Evolutionary conservation across 2,329 filamentous ascomycete genomes (phyloP), one percentile per base, ranked within the genome.

Genomic region (Neopestalotiopsis sp.): DNA sequence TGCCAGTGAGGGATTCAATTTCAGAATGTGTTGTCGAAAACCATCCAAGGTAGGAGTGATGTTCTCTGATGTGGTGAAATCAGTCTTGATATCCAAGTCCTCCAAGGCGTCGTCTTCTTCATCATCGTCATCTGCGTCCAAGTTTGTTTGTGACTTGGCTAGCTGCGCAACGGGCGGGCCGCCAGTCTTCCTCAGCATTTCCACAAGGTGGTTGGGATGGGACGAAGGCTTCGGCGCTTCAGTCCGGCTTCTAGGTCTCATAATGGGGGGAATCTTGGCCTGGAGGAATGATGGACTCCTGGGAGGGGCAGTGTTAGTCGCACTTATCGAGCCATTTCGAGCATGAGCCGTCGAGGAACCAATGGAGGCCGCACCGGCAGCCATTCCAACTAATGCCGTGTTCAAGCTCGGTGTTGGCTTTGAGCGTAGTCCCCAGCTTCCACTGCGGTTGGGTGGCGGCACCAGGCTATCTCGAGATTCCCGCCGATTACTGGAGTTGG

Each of bases 11-110:
- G 94, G 93, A 75, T 97, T 97, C 58, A 97, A 81, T 69, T 88
- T 86, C 61, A 90, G 81, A 20, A 95, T 88, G 75, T 97, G 92
- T 30, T 89, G 85, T 72, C 89, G 90, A 81, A 97, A 97, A 0
- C 94, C 94, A 70, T 90, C 88, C 30, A 91, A 81, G 20, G 89
- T 94, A 1, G 94, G 92, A 10, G 90, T 86, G 70, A 95, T 92
- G 10, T 87, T 85, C 72, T 93, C 89, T 14, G 89, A 81, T 70
- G 90, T 88, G 49, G 84, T 84, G 5, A 90, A 85, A 62, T 92
- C 89, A 76, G 89, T 87, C 62, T 86, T 88, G 71, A 91, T 80
- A 6, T 90, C 89, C 38, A 84, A 83, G 49, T 92, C 91, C 49
- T 91, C 88, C 42, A 80, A 77, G 5, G 77, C 71, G 3, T 86